phyloP scores from a whole-genome alignment of 1,284 basidiomycete species.

The Inonotus hispidus region DNA sequence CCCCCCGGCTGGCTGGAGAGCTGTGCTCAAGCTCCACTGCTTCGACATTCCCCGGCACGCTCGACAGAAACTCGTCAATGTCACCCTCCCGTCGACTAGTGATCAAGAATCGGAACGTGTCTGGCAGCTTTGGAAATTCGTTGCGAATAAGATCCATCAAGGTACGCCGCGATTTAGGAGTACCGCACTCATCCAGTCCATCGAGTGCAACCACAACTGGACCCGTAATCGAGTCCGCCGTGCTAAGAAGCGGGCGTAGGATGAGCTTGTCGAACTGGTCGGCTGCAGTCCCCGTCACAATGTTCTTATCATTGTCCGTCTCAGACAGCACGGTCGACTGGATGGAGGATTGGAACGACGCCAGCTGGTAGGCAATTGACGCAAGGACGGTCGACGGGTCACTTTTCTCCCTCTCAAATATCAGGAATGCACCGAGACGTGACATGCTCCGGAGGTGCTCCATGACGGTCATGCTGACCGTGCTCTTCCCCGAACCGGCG shows the following conservation, averaged over 20 bases:
- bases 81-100: neutral
- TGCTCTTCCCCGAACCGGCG: neutral
- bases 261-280: neutral
- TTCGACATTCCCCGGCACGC: neutral
- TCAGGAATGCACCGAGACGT: neutral
- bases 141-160: neutral
- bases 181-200: slow-evolving; percentile 4
- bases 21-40: neutral
- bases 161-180: neutral
- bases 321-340: neutral
- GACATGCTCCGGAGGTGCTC: neutral
- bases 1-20: neutral
- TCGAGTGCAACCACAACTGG: slow-evolving; percentile 28
- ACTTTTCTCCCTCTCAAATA: neutral
- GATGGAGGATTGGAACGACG: neutral
- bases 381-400: neutral
- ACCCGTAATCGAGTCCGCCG: neutral
- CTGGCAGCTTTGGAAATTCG: neutral
- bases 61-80: neutral
- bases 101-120: neutral
- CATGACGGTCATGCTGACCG: neutral
- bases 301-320: neutral
- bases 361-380: neutral
- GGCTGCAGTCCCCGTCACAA: neutral
- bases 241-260: neutral